Evolutionary conservation across 768 basidiomycete species (phyloP).

Genomic region (Cystofilobasidium bisporidii): DNA sequence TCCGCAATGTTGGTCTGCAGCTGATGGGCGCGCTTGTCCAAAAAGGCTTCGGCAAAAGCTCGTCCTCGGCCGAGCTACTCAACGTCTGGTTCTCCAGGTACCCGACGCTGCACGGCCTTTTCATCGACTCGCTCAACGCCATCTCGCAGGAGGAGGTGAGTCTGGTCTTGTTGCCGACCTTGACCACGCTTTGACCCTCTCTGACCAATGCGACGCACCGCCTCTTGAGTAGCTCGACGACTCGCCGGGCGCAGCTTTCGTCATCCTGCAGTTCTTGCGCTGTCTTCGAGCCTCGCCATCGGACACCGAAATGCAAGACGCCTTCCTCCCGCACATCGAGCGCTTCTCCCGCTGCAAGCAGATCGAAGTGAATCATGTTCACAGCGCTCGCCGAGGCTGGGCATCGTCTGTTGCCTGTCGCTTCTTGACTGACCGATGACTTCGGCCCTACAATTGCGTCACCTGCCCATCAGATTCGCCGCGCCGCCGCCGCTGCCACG

Average conservation of each 20-base stretch:
- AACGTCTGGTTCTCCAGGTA: constrained; percentile 15
- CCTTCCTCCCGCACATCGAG: constrained; percentile 13
- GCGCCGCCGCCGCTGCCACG: constrained; percentile 16
- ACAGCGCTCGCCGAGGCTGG: no score
- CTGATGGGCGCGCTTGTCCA: constrained; percentile 24
- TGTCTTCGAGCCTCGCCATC: constrained; percentile 17
- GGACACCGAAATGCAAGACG: constrained; percentile 5
- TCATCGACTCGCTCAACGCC: background rate
- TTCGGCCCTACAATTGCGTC: no score
- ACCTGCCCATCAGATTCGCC: constrained; percentile 15
- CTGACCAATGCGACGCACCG: no score
- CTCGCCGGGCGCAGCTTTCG: constrained; percentile 17
- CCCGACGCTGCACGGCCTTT: constrained; percentile 12
- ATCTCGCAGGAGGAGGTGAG: constrained; percentile 14
- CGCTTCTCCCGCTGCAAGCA: constrained; percentile 12
- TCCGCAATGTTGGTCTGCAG: constrained; percentile 24
- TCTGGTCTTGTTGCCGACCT: no score
- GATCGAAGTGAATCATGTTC: constrained; percentile 15
- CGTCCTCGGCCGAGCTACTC: constrained; percentile 1
- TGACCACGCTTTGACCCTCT: no score
- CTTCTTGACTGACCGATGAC: background rate
- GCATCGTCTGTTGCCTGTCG: no score
- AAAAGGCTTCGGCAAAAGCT: constrained; percentile 14
- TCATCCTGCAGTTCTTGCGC: constrained; percentile 18
- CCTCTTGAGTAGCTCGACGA: background rate